Conservation (phyloP, 179 eudicot genomes). For the Gypsophila paniculata region DNA sequence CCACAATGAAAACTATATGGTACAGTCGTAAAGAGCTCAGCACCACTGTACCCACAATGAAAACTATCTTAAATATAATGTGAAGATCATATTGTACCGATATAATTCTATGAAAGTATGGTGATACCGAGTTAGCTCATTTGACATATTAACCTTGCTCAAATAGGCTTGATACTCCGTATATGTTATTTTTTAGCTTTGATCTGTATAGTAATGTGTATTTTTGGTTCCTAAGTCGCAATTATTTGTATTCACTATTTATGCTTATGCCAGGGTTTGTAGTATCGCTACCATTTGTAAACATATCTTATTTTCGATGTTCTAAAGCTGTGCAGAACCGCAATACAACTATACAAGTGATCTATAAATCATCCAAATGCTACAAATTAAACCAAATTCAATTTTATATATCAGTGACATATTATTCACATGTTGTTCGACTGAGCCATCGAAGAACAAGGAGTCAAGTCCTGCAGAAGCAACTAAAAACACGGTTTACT, state of each 20-base stretch:
- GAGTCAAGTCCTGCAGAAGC: slow-evolving; percentile 27
- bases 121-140: too few relatives aligned
- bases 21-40: too few relatives aligned
- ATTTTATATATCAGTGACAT: too few relatives aligned
- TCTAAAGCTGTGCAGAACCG: background rate
- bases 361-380: too few relatives aligned
- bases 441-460: slow-evolving; percentile 28
- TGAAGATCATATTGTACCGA: too few relatives aligned
- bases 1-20: too few relatives aligned
- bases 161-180: background rate
- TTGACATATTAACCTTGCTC: too few relatives aligned
- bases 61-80: too few relatives aligned
- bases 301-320: background rate
- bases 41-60: too few relatives aligned
- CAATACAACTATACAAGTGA: too few relatives aligned
- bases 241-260: background rate
- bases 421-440: too few relatives aligned
- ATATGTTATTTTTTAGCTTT: background rate
- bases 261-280: background rate
- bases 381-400: too few relatives aligned
- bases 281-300: background rate
- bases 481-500: slow-evolving; percentile 51
- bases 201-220: slow-evolving; percentile 2
- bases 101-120: background rate
- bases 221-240: background rate